These are phyloP conservation scores for Saccharomyces kudriavzevii DNA, from an alignment of 805 yeast genomes.

Conservation along the genomic window DNA sequence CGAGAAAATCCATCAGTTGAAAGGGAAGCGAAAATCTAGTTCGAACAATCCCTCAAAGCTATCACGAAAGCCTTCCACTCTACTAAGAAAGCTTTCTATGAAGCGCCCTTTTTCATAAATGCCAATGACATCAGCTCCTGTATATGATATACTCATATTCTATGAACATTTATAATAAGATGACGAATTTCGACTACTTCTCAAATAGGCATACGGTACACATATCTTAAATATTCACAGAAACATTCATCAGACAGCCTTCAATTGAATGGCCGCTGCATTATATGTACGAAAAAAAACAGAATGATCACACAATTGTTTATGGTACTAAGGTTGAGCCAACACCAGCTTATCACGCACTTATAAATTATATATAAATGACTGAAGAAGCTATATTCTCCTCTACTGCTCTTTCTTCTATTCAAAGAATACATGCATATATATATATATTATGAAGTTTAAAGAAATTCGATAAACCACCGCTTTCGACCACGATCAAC, in stretches of 20 bases:
- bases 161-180: not conserved
- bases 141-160: not conserved
- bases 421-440: conserved; percentile 32
- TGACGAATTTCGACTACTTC: not conserved
- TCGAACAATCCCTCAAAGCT: conserved; percentile 24
- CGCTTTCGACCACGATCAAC: not conserved
- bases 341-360: no score
- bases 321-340: no score
- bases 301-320: no score
- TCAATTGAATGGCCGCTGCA: not conserved
- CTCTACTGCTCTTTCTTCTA: conserved; percentile 53
- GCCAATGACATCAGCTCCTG: not conserved
- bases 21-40: conserved; percentile 29
- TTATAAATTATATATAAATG: no score
- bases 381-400: no score
- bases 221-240: not conserved
- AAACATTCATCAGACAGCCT: not conserved
- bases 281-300: not conserved
- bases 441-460: no score
- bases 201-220: not conserved
- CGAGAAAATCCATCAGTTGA: conserved; percentile 30
- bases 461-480: not conserved
- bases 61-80: conserved; percentile 29
- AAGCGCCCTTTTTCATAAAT: conserved; percentile 18
- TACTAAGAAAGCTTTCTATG: conserved; percentile 31